Percentiles rank a stretch among this genome's conserved stretches.
These are phyloP conservation scores for Penicillium cosmopolitanum DNA, from an alignment of 495 filamentous ascomycete species.

Conservation along the genomic window DNA sequence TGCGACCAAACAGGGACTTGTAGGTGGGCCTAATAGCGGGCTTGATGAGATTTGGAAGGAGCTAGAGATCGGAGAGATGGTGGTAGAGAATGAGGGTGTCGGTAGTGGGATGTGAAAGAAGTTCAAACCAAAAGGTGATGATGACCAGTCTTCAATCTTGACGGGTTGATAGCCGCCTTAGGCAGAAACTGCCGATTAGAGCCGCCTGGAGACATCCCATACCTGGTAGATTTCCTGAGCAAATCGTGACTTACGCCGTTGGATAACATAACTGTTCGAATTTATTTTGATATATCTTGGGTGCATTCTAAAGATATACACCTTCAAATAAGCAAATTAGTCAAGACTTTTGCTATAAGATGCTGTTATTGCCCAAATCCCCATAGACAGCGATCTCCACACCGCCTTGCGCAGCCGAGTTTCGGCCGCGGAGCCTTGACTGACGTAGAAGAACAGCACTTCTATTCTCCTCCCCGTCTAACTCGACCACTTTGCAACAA, in stretches of 20 bases:
- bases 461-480: constrained; percentile 16
- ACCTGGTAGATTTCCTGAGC: not conserved
- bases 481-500: constrained; percentile 24
- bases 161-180: constrained; percentile 24
- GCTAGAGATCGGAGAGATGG: not conserved
- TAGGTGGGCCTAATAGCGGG: not conserved
- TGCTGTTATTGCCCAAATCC: too few species aligned
- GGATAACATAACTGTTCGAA: too few species aligned
- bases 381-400: not conserved
- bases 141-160: constrained; percentile 5
- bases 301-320: too few species aligned
- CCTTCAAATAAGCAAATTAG: too few species aligned
- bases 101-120: not conserved
- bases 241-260: not conserved
- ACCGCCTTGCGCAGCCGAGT: constrained; percentile 3
- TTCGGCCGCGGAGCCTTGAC: constrained; percentile 13
- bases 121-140: constrained; percentile 1
- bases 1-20: constrained; percentile 7
- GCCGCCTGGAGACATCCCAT: not conserved
- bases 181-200: constrained; percentile 19
- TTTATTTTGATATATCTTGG: too few species aligned
- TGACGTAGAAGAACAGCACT: constrained; percentile 37
- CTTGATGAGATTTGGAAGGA: not conserved
- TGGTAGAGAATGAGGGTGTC: not conserved
- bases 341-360: too few species aligned